Conservation (phyloP, 2,329 filamentous ascomycete species). For the Fusarium torreyae region DNA sequence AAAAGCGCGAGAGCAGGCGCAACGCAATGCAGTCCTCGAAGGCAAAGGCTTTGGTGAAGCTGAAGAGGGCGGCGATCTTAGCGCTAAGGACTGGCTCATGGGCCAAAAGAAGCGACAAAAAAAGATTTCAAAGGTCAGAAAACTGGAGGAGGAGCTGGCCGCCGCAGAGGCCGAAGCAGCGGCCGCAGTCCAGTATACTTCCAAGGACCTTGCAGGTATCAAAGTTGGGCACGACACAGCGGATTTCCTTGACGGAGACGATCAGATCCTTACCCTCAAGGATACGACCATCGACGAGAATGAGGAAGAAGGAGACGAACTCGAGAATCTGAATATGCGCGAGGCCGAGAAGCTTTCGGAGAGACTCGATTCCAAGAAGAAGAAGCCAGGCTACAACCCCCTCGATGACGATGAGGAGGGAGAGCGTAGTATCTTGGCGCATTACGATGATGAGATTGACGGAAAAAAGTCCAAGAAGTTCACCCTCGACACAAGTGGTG, state of each 20-base stretch:
- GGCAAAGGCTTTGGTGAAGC: slow-evolving; percentile 88
- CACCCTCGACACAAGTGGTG: slow-evolving; percentile 85
- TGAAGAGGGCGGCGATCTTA: slow-evolving; percentile 75
- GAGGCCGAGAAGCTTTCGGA: slow-evolving; percentile 82
- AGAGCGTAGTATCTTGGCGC: slow-evolving; percentile 79
- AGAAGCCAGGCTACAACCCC: slow-evolving; percentile 89
- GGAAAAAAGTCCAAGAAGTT: slow-evolving; percentile 92
- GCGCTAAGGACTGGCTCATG: slow-evolving; percentile 89
- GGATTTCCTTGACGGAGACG: slow-evolving; percentile 84
- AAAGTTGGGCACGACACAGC: slow-evolving; percentile 91
- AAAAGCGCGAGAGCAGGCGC: slow-evolving; percentile 87
- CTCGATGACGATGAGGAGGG: slow-evolving; percentile 78
- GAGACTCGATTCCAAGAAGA: slow-evolving; percentile 89
- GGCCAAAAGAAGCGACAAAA: slow-evolving; percentile 95
- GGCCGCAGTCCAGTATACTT: slow-evolving; percentile 80
- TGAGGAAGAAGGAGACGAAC: slow-evolving; percentile 90
- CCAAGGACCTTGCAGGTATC: slow-evolving; percentile 88
- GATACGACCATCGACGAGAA: slow-evolving; percentile 88
- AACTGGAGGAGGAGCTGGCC: slow-evolving; percentile 81
- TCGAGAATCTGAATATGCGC: slow-evolving; percentile 82
- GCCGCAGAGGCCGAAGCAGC: slow-evolving; percentile 79
- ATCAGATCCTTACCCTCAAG: slow-evolving; percentile 95
- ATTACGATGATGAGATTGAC: slow-evolving; percentile 96
- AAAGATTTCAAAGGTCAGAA: slow-evolving; percentile 84
- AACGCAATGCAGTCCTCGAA: slow-evolving; percentile 81